Percentiles rank a stretch among this genome's conserved stretches.
phyloP scores from a whole-genome alignment of 495 filamentous ascomycete species.

The Elasticomyces elasticus region DNA sequence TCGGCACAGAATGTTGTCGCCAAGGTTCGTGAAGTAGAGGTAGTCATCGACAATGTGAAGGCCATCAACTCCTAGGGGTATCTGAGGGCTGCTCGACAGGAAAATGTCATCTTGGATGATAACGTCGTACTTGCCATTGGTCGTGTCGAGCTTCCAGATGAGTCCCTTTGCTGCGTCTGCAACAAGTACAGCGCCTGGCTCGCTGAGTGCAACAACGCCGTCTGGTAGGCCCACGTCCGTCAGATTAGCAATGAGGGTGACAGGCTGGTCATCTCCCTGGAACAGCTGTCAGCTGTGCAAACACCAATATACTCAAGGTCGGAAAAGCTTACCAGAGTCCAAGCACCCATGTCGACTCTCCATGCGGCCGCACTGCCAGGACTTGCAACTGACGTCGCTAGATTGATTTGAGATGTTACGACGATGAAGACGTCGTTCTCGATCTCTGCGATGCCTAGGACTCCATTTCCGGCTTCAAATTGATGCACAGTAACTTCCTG shows the following conservation, averaged over 20 bases:
- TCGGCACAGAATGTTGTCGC: constrained; percentile 24
- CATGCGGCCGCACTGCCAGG: constrained; percentile 8
- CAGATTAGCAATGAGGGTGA: constrained; percentile 7
- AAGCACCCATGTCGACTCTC: constrained; percentile 10
- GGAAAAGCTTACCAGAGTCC: not conserved
- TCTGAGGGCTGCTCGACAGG: constrained; percentile 22
- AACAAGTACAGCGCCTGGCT: constrained; percentile 24
- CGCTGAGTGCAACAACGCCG: constrained; percentile 28
- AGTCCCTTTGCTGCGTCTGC: constrained; percentile 35
- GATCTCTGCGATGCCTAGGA: constrained; percentile 12
- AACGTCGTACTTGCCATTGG: constrained; percentile 30
- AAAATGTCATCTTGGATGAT: constrained; percentile 34
- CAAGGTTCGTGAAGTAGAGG: constrained; percentile 34
- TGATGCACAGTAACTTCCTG: not conserved
- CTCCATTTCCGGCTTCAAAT: constrained; percentile 3
- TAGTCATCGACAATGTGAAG: constrained; percentile 22
- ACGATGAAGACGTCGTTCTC: constrained; percentile 8
- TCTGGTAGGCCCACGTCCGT: constrained; percentile 26
- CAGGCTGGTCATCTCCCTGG: not conserved
- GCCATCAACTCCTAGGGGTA: constrained; percentile 31
- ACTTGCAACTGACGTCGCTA: not conserved
- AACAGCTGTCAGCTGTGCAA: not conserved
- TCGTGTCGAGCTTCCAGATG: constrained; percentile 35
- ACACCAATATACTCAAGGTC: too few relatives aligned
- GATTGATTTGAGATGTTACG: constrained; percentile 1